Evolutionary conservation across 1,284 basidiomycete genomes (phyloP), one percentile per base, ranked within the genome.

Genomic region (Tetrapyrgos nigripes): DNA sequence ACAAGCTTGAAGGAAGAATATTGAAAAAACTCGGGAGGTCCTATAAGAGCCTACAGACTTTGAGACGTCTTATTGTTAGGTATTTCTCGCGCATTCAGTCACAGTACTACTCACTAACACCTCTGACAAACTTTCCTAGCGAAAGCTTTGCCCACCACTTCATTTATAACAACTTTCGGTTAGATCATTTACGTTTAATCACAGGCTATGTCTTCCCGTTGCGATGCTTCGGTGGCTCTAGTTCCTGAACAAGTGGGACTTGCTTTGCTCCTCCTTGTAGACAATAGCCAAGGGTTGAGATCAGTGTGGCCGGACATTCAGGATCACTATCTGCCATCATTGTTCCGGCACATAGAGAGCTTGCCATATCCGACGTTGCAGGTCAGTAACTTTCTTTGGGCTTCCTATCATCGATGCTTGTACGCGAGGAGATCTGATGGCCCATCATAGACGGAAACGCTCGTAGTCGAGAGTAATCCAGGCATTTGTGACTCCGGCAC

Each of bases 241-340:
- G 17, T 40, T n/a, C 37, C 37, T 17, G 37, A 40, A 40, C 37
- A 40, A 4, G 14, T n/a, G 13, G 37, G 37, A 40, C 37, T 40
- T 40, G 77, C 79, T 33, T 77, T 79, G 49, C 76, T 88, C 50
- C 70, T 89, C 62, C 77, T 89, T 60, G 78, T 89, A 66, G 87
- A 89, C 72, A 86, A 88, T 64, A 88, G 86, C 0, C 70, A 71
- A 29, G 68, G 70, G 4, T 83, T 88, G 76, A 66, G 74, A 26
- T 46, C 66, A 19, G 74, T 79, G 43, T 89, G 88, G 87, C 67
- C 77, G 64, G 79, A 84, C 70, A 77, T 89, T 37, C 76, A 80
- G 64, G 78, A 82, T 70, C 78, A 74, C 29, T 85, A 83, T 68
- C 74, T 89, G 28, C 77, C 75, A 14, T 74, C 72, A n/a, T 70